Evolutionary conservation across 1,284 basidiomycete species (phyloP), one percentile per base, ranked within the genome.

Genomic region (Rhodotorula sp.): DNA sequence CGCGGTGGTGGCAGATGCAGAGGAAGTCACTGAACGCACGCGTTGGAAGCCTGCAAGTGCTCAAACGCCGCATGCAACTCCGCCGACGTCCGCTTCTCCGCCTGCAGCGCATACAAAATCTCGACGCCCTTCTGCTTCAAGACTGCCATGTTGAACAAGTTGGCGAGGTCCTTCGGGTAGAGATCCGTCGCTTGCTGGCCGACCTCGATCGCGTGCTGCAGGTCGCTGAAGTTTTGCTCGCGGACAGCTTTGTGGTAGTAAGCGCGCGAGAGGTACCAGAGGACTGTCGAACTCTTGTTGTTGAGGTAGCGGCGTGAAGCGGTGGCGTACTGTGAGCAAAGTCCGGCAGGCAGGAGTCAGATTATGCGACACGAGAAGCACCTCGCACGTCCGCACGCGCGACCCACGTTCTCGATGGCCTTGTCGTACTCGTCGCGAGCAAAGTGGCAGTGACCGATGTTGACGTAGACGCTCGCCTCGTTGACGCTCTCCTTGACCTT

Each of bases 361-460:
- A 13, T 1, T 28, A 20, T n/a, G 8, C 24, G 10, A 9, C 20
- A 8, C 8, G 7, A 30, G 26, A 22, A 18, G 3, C 34, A 7
- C 9, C 16, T 5, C 4, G n/a, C 4, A 2, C 2, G 28, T 26
- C 6, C 2, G 20, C 10, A 13, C 18, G 34, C 24, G 6, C 4
- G 18, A 51, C 37, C 83, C 78, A 94, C 93, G 77, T 89, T 90
- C 80, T 97, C 93, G 72, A 96, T 93, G 1, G 94, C 93, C 65
- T 90, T 85, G 75, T 97, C 93, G 79, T 89, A 94, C 79, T 97
- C 94, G 67, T 95, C 94, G 61, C 91, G 85, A 37, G 87, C 85
- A 78, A 91, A 94, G 79, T 94, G 90, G 76, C 92, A 95, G 78
- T 96, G 94, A 0, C 94, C 94, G 83, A 96, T 94, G 78, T 97